Base-by-base conservation (phyloP, 148 eudicot genomes). In the Hydrangea macrophylla region DNA sequence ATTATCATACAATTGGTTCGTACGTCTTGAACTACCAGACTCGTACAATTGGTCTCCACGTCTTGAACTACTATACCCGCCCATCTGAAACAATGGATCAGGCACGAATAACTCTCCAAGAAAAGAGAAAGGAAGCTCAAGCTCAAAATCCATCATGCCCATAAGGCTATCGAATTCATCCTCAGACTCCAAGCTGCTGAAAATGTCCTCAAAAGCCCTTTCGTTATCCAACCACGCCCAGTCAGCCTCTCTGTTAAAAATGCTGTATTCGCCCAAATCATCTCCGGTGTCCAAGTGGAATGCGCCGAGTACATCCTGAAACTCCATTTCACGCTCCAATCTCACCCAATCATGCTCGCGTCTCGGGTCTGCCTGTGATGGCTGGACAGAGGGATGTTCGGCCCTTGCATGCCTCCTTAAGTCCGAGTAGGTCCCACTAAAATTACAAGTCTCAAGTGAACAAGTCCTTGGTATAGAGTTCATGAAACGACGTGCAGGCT, bases 361-460 rank as follows among this genome's bases (percentile, higher is more conserved):
- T 7, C 20, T 42, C 11, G 61, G 65, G 31, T 73, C 76, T 15
- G 36, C 60, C n/a, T 65, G 65, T 25, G 66, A 31, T 15, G 76
- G 76, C 2, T 71, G 48, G 13, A 60, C 76, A 36, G 13, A 35
- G 5, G 66, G 79, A 70, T 81, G 84, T 58, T 74, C 73, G 11
- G 13, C 31, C 72, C 79, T 63, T 9, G 84, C 84, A 69, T 81
- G 84, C 56, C 75, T 71, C 45, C 81, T 71, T 18, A 81, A 61
- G 26, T 78, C 79, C 0, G 58, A 7, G 30, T 78, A 81, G 51
- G 61, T 78, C 27, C 81, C 84, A 25, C 56, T 33, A 39, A 71
- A 75, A 39, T 50, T 39, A 25, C 84, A 81, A 0, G 79, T 67
- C 56, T 72, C 84, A 44, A 71, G 45, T 22, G 81, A 64, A 55